Base-by-base conservation (phyloP, 2,329 filamentous ascomycete genomes). In the Monilinia fructicola region DNA sequence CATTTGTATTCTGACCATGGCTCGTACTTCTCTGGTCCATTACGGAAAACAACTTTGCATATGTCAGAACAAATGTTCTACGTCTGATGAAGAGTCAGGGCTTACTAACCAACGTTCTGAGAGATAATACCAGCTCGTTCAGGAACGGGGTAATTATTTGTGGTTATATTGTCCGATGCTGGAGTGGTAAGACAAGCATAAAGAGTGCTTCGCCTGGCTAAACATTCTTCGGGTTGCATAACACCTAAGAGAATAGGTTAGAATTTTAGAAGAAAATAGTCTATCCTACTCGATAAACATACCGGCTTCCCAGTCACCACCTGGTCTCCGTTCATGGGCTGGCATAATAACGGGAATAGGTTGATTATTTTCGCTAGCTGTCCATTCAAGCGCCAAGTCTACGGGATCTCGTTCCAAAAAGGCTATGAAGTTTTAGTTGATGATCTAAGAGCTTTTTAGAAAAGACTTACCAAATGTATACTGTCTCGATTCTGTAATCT, bases 251-350 rank as follows among this genome's bases (percentile, higher is more conserved):
- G 76, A 40, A 48, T 35, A 56, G 69, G 55, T 70, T 60, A 61
- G n/a, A 52, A 46, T 53, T 38, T 58, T 23, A 11, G 26, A 35
- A 38, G 31, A n/a, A 44, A 26, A 64, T 3, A 14, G 40, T 7
- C 28, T 40, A 48, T 12, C 31, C 40, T 16, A 40, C 16, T 26
- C 42, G 12, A 14, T 64, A 63, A 26, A 48, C 48, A 79, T 81
- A 68, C 82, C 83, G 9, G 84, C 89, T 72, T 92, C 90, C 90
- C 90, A 93, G 75, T 93, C 90, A n/a, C 90, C 90, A 12, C 90
- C 90, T 0, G 90, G 84, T 48, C 89, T 83, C 74, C 89, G 90
- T 76, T 93, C 90, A 78, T 93, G 91, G 58, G 90, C 90, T 35
- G 75, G 73, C 72, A 75, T 75, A 28, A 75, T 75, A 9, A 77